Evolutionary conservation across 1,284 basidiomycete genomes (phyloP).

Genomic region (Gomphus bonarii): DNA sequence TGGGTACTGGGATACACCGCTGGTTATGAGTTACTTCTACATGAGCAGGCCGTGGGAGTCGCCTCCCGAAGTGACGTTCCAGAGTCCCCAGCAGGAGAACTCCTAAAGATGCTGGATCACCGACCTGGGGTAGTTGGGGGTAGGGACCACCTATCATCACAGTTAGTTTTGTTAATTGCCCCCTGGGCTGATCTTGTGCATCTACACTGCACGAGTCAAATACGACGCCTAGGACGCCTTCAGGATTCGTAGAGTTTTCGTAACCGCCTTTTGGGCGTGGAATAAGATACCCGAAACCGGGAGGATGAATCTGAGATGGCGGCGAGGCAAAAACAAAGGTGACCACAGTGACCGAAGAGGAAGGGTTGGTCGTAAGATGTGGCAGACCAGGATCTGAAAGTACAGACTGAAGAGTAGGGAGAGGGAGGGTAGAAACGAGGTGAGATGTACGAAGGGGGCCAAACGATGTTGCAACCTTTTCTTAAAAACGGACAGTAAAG

Average conservation of each 20-base stretch:
- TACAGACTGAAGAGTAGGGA: conserved; percentile 51
- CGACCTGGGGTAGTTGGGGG: conserved; percentile 23
- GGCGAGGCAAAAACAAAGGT: conserved; percentile 63
- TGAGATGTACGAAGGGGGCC: conserved; percentile 38
- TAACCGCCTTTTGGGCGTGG: conserved; percentile 58
- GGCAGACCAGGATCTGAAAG: conserved; percentile 29
- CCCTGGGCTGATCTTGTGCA: conserved; percentile 43
- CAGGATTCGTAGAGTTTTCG: conserved; percentile 23
- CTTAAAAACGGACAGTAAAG: background rate
- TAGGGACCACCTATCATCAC: conserved; percentile 89
- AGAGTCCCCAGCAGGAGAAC: conserved; percentile 1
- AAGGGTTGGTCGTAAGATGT: conserved; percentile 44
- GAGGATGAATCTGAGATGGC: conserved; percentile 50
- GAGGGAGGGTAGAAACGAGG: conserved; percentile 61
- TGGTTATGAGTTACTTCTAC: conserved; percentile 47
- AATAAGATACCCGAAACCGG: conserved; percentile 91
- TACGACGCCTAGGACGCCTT: conserved; percentile 69
- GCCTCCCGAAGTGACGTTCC: conserved; percentile 11
- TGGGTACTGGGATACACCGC: conserved; percentile 77
- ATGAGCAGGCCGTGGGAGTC: conserved; percentile 50
- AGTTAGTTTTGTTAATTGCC: conserved; percentile 61
- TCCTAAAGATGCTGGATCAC: conserved; percentile 14
- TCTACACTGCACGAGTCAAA: conserved; percentile 75
- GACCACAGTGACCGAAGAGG: conserved; percentile 59
- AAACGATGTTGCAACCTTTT: conserved; percentile 34